These are phyloP conservation scores for Boehmeria nivea DNA, from an alignment of 306 rosid species.

Conservation along the genomic window DNA sequence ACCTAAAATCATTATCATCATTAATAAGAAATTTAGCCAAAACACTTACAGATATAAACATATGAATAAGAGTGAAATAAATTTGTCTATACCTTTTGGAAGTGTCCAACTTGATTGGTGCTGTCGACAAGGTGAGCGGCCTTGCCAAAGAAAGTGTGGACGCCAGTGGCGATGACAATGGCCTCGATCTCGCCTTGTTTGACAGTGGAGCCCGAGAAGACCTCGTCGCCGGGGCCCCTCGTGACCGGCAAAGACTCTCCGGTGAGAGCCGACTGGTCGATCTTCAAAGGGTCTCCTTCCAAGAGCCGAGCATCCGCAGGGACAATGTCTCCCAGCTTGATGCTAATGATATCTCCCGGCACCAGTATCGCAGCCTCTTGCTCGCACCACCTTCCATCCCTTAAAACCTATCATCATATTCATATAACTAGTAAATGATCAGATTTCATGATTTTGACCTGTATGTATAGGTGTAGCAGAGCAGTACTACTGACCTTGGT, in stretches of 20 bases:
- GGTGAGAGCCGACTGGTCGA: no score
- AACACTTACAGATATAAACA: no score
- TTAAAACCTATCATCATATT: slow-evolving; percentile 70
- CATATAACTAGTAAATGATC: no score
- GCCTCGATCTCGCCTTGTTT: slow-evolving; percentile 96
- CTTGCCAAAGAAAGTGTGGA: slow-evolving; percentile 91
- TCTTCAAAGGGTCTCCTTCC: no score
- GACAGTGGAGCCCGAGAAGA: slow-evolving; percentile 86
- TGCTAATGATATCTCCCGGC: slow-evolving; percentile 81
- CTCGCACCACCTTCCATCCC: slow-evolving; percentile 82
- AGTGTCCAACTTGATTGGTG: slow-evolving; percentile 74
- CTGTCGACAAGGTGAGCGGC: slow-evolving; percentile 92
- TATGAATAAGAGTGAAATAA: neutral
- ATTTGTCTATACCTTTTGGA: slow-evolving; percentile 62
- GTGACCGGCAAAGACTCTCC: slow-evolving; percentile 80
- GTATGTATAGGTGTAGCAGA: no score
- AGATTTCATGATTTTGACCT: no score
- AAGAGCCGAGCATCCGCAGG: no score
- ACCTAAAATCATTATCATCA: slow-evolving; percentile 33
- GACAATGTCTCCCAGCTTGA: no score
- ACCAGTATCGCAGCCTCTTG: slow-evolving; percentile 66
- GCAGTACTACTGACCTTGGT: slow-evolving; percentile 57
- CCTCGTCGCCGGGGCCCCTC: slow-evolving; percentile 54
- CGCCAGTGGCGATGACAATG: slow-evolving; percentile 82
- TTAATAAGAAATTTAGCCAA: no score